These are phyloP conservation scores for Solanum gandarillasii DNA, from an alignment of 257 asterid species.

Conservation along the genomic window DNA sequence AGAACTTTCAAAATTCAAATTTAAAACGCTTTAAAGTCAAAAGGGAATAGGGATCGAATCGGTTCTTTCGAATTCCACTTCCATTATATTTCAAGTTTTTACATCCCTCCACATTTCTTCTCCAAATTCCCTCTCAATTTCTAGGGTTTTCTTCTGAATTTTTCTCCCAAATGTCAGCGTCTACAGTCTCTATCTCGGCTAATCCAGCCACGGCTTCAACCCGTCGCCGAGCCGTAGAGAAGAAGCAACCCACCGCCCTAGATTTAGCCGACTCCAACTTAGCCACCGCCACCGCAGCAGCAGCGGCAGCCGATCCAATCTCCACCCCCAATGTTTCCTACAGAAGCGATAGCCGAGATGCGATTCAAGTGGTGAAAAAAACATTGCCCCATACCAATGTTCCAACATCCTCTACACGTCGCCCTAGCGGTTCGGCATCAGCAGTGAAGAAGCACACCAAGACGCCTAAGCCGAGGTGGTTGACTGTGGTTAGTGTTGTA, in stretches of 20 bases:
- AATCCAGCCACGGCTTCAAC: slow-evolving; percentile 46
- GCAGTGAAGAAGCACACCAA: slow-evolving; percentile 7
- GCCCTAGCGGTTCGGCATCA: slow-evolving; percentile 23
- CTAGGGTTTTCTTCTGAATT: background rate
- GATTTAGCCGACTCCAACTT: slow-evolving; percentile 21
- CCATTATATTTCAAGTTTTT: background rate
- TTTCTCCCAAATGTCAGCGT: slow-evolving; percentile 48
- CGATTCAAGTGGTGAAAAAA: slow-evolving; percentile 17
- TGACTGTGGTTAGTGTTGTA: slow-evolving; percentile 44
- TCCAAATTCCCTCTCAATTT: background rate
- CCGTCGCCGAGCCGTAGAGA: slow-evolving; percentile 64
- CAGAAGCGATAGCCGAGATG: slow-evolving; percentile 10
- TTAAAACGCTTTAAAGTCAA: background rate
- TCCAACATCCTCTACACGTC: slow-evolving; percentile 13
- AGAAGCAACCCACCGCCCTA: slow-evolving; percentile 18
- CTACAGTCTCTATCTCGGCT: slow-evolving; percentile 66
- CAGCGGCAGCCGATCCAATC: slow-evolving; percentile 14
- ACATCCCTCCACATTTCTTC: background rate
- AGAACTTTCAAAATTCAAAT: background rate
- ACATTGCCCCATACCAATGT: slow-evolving; percentile 13
- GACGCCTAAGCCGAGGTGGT: slow-evolving; percentile 55
- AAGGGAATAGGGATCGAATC: background rate
- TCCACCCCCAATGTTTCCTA: slow-evolving; percentile 9
- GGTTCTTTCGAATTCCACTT: background rate
- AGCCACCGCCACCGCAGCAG: slow-evolving; percentile 5